Conservation (phyloP, 2,329 filamentous ascomycete species). For the Aspergillus calidoustus region DNA sequence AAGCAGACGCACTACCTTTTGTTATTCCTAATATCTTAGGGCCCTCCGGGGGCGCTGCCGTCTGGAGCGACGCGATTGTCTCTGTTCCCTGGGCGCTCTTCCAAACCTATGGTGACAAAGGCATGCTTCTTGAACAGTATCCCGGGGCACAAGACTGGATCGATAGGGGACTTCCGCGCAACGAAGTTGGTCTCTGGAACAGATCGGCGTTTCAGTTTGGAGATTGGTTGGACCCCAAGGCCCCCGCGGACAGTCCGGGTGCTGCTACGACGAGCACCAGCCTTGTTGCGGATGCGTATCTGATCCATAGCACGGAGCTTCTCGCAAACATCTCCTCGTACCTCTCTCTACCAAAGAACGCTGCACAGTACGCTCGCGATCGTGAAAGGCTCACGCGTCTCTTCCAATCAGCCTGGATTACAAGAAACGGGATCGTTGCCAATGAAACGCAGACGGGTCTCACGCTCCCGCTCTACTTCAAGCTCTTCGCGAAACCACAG, state of each 20-base stretch:
- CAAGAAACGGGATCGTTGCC: constrained; percentile 28
- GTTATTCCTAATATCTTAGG: constrained; percentile 29
- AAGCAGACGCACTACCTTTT: constrained; percentile 22
- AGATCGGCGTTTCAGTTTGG: constrained; percentile 33
- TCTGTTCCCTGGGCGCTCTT: constrained; percentile 40
- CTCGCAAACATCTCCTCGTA: constrained; percentile 31
- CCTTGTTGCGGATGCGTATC: constrained; percentile 40
- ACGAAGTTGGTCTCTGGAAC: constrained; percentile 19
- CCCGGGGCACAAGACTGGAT: constrained; percentile 16
- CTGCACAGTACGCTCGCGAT: constrained; percentile 19
- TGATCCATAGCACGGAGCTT: constrained; percentile 37
- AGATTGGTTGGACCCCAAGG: constrained; percentile 46
- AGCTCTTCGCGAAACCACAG: constrained; percentile 20
- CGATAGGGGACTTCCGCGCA: constrained; percentile 17
- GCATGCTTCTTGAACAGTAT: constrained; percentile 31
- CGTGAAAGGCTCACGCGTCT: constrained; percentile 21
- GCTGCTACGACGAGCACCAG: constrained; percentile 33
- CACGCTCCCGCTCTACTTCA: constrained; percentile 35
- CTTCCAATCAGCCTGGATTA: constrained; percentile 36
- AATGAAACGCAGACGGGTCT: constrained; percentile 37
- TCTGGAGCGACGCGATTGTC: constrained; percentile 45
- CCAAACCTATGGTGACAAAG: constrained; percentile 34
- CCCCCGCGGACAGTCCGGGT: constrained; percentile 37
- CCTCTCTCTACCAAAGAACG: constrained; percentile 21
- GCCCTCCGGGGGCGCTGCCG: constrained; percentile 24